Conservation (phyloP, 768 basidiomycete species). For the Kwoniella dejecticola region DNA sequence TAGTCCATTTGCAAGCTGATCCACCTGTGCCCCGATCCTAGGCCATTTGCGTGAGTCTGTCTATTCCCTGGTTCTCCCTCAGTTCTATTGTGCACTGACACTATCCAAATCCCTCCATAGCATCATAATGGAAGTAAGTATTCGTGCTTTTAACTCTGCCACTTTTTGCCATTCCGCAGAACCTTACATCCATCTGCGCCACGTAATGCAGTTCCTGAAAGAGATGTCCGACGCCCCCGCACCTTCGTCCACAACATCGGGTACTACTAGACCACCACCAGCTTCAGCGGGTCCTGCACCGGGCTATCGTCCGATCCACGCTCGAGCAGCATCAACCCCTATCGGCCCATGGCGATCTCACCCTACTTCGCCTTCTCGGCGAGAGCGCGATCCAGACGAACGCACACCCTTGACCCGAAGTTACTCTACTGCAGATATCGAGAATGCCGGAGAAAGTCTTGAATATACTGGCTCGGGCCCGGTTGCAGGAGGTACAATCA, state of each 20-base stretch:
- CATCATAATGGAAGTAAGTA: constrained; percentile 91
- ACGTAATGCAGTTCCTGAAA: constrained; percentile 66
- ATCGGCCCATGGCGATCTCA: constrained; percentile 33
- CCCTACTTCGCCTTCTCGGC: constrained; percentile 31
- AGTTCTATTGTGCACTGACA: no score
- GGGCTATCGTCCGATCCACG: constrained; percentile 51
- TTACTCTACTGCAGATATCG: constrained; percentile 55
- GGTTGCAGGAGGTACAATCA: constrained; percentile 82
- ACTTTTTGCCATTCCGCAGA: no score
- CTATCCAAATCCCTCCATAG: constrained; percentile 13
- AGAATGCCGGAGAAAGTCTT: constrained; percentile 47
- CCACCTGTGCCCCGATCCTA: no score
- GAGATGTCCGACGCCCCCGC: constrained; percentile 62
- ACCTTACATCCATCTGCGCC: no score
- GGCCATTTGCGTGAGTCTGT: constrained; percentile 68
- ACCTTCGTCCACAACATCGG: background rate
- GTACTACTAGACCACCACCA: background rate
- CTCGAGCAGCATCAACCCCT: constrained; percentile 53
- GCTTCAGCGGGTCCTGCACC: constrained; percentile 56
- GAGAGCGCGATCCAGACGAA: constrained; percentile 35
- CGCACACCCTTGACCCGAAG: constrained; percentile 55
- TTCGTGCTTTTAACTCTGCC: no score
- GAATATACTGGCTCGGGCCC: constrained; percentile 54
- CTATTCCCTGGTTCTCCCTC: background rate
- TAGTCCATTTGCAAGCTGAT: no score